phyloP scores from a whole-genome alignment of 83 land plant genomes.

The Diphasiastrum complanatum region DNA sequence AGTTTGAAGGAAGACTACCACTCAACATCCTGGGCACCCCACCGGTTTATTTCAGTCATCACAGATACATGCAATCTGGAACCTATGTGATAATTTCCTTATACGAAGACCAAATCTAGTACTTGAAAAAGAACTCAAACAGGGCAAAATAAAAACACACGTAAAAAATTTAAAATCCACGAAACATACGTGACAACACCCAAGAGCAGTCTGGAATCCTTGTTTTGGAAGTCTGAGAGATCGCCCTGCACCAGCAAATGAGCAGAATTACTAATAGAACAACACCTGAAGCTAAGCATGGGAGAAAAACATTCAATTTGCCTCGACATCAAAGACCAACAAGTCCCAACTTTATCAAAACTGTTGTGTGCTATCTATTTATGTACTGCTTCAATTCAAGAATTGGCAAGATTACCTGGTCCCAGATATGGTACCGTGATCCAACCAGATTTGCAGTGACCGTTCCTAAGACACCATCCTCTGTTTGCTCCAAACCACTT shows the following conservation, averaged over 20 bases:
- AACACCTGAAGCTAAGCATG: background rate
- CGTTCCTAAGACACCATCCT: slow-evolving; percentile 5
- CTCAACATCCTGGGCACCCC: too few species aligned
- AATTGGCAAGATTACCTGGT: slow-evolving; percentile 10
- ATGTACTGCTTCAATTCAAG: too few species aligned
- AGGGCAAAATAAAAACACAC: background rate
- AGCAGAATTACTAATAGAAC: background rate
- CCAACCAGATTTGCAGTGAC: slow-evolving; percentile 15
- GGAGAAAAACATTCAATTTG: too few species aligned
- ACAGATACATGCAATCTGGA: too few species aligned
- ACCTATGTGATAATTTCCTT: too few species aligned
- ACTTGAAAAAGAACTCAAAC: background rate
- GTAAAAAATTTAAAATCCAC: background rate
- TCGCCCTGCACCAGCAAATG: slow-evolving; percentile 27
- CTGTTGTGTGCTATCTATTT: too few species aligned
- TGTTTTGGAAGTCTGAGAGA: slow-evolving; percentile 18
- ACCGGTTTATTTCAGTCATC: too few species aligned
- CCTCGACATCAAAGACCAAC: too few species aligned
- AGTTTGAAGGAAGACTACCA: too few species aligned
- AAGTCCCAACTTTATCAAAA: too few species aligned
- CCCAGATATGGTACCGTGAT: slow-evolving; percentile 18
- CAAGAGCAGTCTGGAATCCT: slow-evolving; percentile 41
- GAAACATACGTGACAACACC: slow-evolving; percentile 50
- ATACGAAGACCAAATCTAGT: too few species aligned
- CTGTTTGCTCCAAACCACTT: slow-evolving; percentile 20